Evolutionary conservation across 331 rosid species (phyloP), one percentile per base, ranked within the genome.

Genomic region (Pyracantha coccinea): DNA sequence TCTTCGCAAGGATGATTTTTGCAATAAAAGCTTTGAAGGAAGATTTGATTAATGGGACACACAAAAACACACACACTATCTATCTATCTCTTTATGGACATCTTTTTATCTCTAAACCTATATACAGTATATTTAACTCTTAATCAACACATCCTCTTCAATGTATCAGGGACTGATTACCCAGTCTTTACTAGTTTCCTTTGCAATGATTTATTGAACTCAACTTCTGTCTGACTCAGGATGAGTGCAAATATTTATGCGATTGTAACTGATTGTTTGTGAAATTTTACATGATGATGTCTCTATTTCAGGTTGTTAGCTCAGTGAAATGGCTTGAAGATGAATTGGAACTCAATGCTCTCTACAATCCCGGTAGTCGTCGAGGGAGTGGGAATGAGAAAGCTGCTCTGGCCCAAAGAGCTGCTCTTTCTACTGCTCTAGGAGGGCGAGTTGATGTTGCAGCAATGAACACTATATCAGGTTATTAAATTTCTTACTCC

Each of bases 241-340:
- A 55, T 27, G 17, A n/a, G n/a, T 65, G 31, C 67, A 47, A 53
- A 4, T 32, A 8, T 50, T 21, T 13, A 44, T 53, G 31, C 14
- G 35, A 16, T 20, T 63, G 73, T 28, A 69, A 68, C 33, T 44
- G 9, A 52, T 66, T 57, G 19, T 59, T 15, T 45, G 23, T 33
- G 59, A 81, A 67, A 21, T 27, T 57, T 73, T 32, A 31, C 47
- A 9, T n/a, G 27, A 68, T 5, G 64, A 67, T 68, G 21, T 79
- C 78, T 70, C 75, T 83, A 25, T 61, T 15, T 55, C 69, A 94
- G 99, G 97, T 94, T 84, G 99, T 92, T 78, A 94, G 99, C 85
- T 90, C 97, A 1, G 99, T 94, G 72, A 94, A 94, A 85, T 94
- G 99, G 99, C 97, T 94, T 35, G 99, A 94, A 88, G 99, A 94